Base-by-base conservation (phyloP, 495 filamentous ascomycete species). In the Hypoxylon intermedium region DNA sequence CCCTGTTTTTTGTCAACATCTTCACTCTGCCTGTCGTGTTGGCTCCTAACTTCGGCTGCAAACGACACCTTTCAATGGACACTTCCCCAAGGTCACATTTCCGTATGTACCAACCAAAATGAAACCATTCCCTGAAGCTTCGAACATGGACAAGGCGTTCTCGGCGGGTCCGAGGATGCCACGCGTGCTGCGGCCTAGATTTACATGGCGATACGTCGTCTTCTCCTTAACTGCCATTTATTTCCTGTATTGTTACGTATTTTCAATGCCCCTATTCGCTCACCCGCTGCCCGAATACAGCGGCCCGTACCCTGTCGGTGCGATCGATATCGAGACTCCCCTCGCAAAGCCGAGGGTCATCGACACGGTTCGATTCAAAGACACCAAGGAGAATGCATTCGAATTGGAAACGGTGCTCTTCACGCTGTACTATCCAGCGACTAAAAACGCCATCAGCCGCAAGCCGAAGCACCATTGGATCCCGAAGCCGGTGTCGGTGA, bases 371-470 rank as follows among this genome's bases (percentile, higher is more conserved):
- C 68, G 62, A 5, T 77, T 80, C 70, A 80, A 73, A 58, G 45
- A 38, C 5, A 69, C 65, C 0, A 51, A 64, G 6, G 50, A 75
- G 26, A 67, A 72, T n/a, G 75, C 75, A 0, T 80, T 82, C 37
- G 65, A 78, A 47, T 58, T 81, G 1, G 53, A 81, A 36, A 80
- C 79, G 4, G 76, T 81, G 2, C 63, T 83, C 3, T 80, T 81
- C 56, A 76, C 77, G 7, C 46, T 82, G 9, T 82, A 79, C 70
- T 82, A 82, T 38, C 80, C 80, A 2, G 58, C 75, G 1, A 45
- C 61, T 20, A 57, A 75, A 12, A 38, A 30, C 47, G 44, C 13
- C 4, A 23, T 20, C 28, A 61, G 26, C 36, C 37, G 18, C n/a
- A 51, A 58, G 13, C 54, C 46, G 30, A 69, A 68, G 24, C 80